phyloP scores from a whole-genome alignment of 108 stramenopile species.

The Skeletonema potamos region DNA sequence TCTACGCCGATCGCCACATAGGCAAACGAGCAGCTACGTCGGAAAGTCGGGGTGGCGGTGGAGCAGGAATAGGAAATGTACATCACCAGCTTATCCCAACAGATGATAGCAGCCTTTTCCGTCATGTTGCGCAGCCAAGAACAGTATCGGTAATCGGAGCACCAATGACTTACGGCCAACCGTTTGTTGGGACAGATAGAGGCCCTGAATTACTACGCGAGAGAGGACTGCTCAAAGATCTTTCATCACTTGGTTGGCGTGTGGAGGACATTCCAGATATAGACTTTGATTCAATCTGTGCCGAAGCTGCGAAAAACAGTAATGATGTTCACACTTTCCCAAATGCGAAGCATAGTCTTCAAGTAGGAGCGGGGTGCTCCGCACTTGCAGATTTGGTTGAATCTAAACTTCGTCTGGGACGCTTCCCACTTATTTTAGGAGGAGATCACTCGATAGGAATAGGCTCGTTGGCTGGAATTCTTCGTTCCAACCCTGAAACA shows the following conservation, averaged over 20 bases:
- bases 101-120: slow-evolving; percentile 30
- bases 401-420: slow-evolving; percentile 51
- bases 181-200: slow-evolving; percentile 83
- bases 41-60: slow-evolving; percentile 18
- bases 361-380: slow-evolving; percentile 53
- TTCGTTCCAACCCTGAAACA: slow-evolving; percentile 83
- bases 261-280: slow-evolving; percentile 83
- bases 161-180: slow-evolving; percentile 92
- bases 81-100: slow-evolving; percentile 47
- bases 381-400: slow-evolving; percentile 66
- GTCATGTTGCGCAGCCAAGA: slow-evolving; percentile 42
- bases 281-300: slow-evolving; percentile 55
- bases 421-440: slow-evolving; percentile 91
- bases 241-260: slow-evolving; percentile 83
- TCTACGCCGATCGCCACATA: not conserved
- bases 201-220: slow-evolving; percentile 76
- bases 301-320: slow-evolving; percentile 9
- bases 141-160: slow-evolving; percentile 66
- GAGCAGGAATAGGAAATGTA: slow-evolving; percentile 72
- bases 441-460: slow-evolving; percentile 98
- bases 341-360: slow-evolving; percentile 68
- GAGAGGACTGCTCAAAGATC: slow-evolving; percentile 61
- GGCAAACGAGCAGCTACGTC: not conserved
- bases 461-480: slow-evolving; percentile 90
- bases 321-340: slow-evolving; percentile 14